Evolutionary conservation across 805 yeast genomes (phyloP).

Genomic region (Brettanomyces anomalus): DNA sequence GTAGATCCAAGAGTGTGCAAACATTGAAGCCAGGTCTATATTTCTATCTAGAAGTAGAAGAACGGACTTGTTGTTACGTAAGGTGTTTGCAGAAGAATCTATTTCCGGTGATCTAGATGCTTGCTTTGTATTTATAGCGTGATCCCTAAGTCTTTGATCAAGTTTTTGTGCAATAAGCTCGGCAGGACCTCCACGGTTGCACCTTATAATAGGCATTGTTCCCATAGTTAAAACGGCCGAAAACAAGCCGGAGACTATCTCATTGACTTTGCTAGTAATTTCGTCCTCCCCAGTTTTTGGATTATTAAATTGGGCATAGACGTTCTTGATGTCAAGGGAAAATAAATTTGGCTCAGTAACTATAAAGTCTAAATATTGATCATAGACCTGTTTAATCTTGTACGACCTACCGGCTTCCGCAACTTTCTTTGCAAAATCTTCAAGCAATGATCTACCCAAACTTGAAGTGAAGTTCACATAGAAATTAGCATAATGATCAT

Average conservation of each 20-base stretch:
- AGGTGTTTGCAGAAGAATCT: conserved; percentile 3
- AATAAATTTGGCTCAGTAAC: conserved; percentile 92
- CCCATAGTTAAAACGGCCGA: conserved; percentile 71
- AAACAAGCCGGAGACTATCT: conserved; percentile 72
- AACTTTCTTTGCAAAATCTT: conserved; percentile 79
- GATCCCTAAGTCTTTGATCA: conserved; percentile 78
- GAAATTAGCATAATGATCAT: conserved; percentile 67
- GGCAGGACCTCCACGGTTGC: conserved; percentile 91
- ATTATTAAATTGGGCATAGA: conserved; percentile 61
- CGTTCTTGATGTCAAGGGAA: conserved; percentile 58
- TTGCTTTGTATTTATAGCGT: conserved; percentile 58
- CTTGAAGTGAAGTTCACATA: conserved; percentile 84
- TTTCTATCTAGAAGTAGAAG: conserved; percentile 79
- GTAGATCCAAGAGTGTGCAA: conserved; percentile 95
- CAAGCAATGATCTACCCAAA: conserved; percentile 68
- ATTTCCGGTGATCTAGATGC: conserved; percentile 5
- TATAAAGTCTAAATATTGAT: conserved; percentile 85
- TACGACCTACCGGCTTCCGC: conserved; percentile 62
- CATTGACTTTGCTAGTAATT: conserved; percentile 59
- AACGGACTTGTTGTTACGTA: conserved; percentile 51
- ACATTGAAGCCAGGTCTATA: conserved; percentile 86
- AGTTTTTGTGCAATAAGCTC: conserved; percentile 85
- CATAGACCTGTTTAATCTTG: conserved; percentile 80
- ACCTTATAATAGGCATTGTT: conserved; percentile 80
- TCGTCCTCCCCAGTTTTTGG: conserved; percentile 68